Base-by-base conservation (phyloP, 176 grass and related monocot species). In the Tillandsia leiboldiana region DNA sequence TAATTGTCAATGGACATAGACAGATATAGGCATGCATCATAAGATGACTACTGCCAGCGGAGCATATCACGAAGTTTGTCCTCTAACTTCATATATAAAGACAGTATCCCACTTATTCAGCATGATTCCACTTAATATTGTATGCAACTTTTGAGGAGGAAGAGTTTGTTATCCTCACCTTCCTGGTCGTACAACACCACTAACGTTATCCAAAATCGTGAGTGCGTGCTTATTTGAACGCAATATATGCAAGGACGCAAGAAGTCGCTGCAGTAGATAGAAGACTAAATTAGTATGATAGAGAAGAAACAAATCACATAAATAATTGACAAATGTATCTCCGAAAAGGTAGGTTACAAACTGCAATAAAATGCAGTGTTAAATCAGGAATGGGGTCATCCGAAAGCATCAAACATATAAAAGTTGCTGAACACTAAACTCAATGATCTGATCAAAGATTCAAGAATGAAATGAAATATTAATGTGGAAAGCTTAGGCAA, bases 171-270 rank as follows among this genome's bases (percentile, higher is more conserved):
- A 56, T 80, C 26, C 81, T 87, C 67, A 91, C 88, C 88, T 91
- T 68, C 82, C 88, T 56, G 84, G 84, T 73, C 79, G 79, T 12
- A 91, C 26, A 65, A 80, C 24, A 15, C 88, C 84, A 24, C 79
- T 87, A 51, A 82, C 72, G 52, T 74, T 65, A 66, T 91, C 84
- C 69, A 91, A 75, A 85, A 91, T 87, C 63, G 57, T 77, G 51
- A 87, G 75, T 10, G 77, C 85, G 53, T 67, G 61, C 61, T 79
- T 87, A 15, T 77, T 79, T 49, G 82, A 75, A 20, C 5, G 75
- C 26, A 87, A 50, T 72, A 87, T 22, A 50, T 64, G 68, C 2
- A 77, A 68, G 50, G 52, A 72, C 51, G 81, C 85, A 50, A 91
- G 68, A 76, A 91, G 5, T 74, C 69, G 53, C 88, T 77, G 15